A percentile compares a stretch with the other conserved stretches of the same genome.
These are phyloP conservation scores for Rhynchosporium graminicola DNA, from an alignment of 2,329 filamentous ascomycete species.

Conservation along the genomic window DNA sequence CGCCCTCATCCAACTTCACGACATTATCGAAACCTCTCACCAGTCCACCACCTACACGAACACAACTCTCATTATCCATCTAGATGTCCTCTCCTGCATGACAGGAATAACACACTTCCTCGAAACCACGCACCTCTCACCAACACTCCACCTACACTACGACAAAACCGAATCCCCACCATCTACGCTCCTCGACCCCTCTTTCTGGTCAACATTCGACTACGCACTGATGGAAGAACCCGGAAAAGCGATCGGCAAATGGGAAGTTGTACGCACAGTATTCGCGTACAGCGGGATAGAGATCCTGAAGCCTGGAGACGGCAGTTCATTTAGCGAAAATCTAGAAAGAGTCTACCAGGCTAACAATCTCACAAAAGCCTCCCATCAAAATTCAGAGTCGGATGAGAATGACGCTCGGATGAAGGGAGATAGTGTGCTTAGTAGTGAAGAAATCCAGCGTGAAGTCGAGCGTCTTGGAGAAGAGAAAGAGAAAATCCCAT, in stretches of 20 bases:
- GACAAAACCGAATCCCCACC: constrained; percentile 63
- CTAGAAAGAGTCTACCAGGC: constrained; percentile 33
- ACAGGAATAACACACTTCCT: constrained; percentile 69
- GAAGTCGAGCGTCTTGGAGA: constrained; percentile 18
- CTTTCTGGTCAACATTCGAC: constrained; percentile 65
- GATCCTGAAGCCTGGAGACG: constrained; percentile 52
- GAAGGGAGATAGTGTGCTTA: constrained; percentile 16
- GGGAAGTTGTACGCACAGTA: constrained; percentile 59
- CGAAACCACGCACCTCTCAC: constrained; percentile 38
- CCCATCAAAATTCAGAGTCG: not conserved
- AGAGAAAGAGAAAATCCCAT: constrained; percentile 9
- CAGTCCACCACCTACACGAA: constrained; percentile 27
- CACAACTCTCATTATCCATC: constrained; percentile 53
- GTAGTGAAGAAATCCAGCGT: constrained; percentile 31
- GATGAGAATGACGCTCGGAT: constrained; percentile 3
- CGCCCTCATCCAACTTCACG: constrained; percentile 63
- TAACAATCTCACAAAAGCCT: constrained; percentile 31
- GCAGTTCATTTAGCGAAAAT: constrained; percentile 28
- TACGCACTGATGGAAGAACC: constrained; percentile 61
- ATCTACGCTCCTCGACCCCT: constrained; percentile 45
- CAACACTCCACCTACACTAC: constrained; percentile 42
- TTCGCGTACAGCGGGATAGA: constrained; percentile 61
- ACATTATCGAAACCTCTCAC: constrained; percentile 3
- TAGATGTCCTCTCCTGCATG: constrained; percentile 69
- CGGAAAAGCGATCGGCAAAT: constrained; percentile 50